Conservation (phyloP, 306 rosid genomes). For the Mimosa pudica region DNA sequence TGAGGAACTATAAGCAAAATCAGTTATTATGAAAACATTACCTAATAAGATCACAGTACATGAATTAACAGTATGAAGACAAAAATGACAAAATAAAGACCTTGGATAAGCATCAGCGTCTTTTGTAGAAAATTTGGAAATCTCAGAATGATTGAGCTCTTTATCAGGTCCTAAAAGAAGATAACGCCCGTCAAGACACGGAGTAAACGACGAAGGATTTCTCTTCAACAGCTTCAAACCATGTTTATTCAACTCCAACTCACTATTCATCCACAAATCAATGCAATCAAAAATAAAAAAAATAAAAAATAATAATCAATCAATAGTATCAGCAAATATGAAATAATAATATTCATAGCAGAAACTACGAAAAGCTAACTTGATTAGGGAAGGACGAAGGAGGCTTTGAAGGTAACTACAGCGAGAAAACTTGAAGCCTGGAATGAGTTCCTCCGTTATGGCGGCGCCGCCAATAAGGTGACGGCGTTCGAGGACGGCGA, state of each 20-base stretch:
- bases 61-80: not conserved
- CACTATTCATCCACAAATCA: slow-evolving; percentile 43
- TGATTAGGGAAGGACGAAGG: slow-evolving; percentile 79
- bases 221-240: slow-evolving; percentile 84
- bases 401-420: slow-evolving; percentile 95
- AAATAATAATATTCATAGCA: not conserved
- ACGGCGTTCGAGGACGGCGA: slow-evolving; percentile 91
- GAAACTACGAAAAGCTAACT: slow-evolving; percentile 30
- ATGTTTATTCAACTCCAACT: slow-evolving; percentile 71
- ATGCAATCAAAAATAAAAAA: not conserved
- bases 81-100: slow-evolving; percentile 32
- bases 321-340: not conserved
- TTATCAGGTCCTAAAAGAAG: slow-evolving; percentile 80
- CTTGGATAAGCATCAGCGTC: slow-evolving; percentile 88
- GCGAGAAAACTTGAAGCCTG: slow-evolving; percentile 91
- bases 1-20: not conserved
- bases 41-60: not conserved
- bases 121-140: slow-evolving; percentile 70
- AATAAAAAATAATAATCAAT: not conserved
- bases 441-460: slow-evolving; percentile 78
- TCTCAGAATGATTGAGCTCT: slow-evolving; percentile 69
- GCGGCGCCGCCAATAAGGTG: slow-evolving; percentile 94
- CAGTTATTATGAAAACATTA: not conserved
- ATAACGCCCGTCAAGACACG: slow-evolving; percentile 86
- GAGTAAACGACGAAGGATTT: slow-evolving; percentile 89